These are phyloP conservation scores for Ormosia emarginata DNA, from an alignment of 306 rosid species.

Conservation along the genomic window DNA sequence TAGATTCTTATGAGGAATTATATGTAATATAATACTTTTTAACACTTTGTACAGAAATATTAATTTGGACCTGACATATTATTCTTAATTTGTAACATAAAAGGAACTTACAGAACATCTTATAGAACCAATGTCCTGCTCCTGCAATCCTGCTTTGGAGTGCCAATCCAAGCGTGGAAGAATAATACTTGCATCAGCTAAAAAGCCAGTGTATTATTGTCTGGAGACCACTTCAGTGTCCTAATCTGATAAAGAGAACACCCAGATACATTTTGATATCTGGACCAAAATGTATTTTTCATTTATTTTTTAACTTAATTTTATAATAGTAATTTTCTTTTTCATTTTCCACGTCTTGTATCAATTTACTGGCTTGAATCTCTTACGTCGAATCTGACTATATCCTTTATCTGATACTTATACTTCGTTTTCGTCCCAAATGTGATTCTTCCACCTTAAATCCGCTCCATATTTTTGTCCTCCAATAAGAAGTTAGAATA, in stretches of 20 bases:
- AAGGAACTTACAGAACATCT: slow-evolving; percentile 1
- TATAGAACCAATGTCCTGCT: slow-evolving; percentile 9
- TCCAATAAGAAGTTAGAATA: neutral
- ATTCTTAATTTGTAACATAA: neutral
- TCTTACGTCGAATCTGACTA: neutral
- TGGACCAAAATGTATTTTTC: neutral
- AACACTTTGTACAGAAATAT: neutral
- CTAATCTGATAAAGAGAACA: neutral
- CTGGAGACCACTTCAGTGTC: neutral
- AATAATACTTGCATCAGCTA: neutral
- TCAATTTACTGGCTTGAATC: neutral
- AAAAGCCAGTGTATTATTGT: neutral
- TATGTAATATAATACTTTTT: neutral
- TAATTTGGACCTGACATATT: neutral
- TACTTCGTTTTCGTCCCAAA: neutral
- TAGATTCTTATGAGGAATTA: neutral
- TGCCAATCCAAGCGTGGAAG: neutral
- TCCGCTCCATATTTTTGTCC: neutral
- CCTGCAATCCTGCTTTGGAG: slow-evolving; percentile 5
- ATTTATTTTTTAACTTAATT: neutral
- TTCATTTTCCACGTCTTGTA: neutral
- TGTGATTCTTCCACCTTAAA: neutral
- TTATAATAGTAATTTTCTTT: neutral
- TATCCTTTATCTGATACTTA: neutral
- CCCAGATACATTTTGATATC: neutral